These are phyloP conservation scores for Calonectria ilicicola DNA, from an alignment of 2,329 filamentous ascomycete genomes.

Conservation along the genomic window DNA sequence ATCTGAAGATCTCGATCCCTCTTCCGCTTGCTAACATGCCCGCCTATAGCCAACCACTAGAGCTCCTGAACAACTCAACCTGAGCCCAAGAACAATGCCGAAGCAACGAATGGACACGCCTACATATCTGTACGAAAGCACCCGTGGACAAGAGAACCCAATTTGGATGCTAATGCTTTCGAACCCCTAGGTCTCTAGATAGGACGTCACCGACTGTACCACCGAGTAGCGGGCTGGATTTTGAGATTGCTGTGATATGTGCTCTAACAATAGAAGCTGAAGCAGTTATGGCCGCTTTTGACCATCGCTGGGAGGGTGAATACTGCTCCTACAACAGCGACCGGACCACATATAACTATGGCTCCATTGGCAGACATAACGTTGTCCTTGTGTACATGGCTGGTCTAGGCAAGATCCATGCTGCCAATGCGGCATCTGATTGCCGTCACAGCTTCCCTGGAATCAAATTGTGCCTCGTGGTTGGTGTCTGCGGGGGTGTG, in stretches of 20 bases:
- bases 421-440: not conserved
- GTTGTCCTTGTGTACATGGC: constrained; percentile 1
- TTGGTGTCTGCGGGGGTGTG: constrained; percentile 3
- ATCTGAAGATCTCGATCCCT: not conserved
- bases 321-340: not conserved
- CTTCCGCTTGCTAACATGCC: not conserved
- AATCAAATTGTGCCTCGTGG: not conserved
- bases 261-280: not conserved
- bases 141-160: not conserved
- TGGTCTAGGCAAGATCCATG: not conserved
- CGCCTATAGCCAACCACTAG: not conserved
- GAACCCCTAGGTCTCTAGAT: not conserved
- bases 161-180: not conserved
- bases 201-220: not conserved
- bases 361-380: not conserved
- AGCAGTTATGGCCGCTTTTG: not conserved
- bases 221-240: too few species aligned
- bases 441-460: not conserved
- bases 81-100: not conserved
- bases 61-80: not conserved
- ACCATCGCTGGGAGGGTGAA: not conserved
- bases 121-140: not conserved
- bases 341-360: not conserved
- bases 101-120: not conserved
- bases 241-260: not conserved